phyloP scores from a whole-genome alignment of 2,329 filamentous ascomycete genomes.

The Fonsecaea pugnacius region DNA sequence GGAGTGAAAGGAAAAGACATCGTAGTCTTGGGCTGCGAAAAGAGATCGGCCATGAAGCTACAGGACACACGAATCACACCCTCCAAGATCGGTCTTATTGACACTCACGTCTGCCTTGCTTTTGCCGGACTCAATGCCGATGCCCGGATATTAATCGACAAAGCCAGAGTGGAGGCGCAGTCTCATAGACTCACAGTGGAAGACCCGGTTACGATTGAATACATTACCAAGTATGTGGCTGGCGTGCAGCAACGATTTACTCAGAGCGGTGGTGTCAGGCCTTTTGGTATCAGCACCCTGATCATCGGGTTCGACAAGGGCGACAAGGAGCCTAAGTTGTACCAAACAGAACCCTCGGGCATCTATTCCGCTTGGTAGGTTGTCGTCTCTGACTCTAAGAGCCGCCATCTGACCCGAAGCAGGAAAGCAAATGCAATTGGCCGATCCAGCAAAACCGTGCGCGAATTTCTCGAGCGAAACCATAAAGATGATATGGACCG shows the following conservation, averaged over 20 bases:
- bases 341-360: constrained; percentile 98
- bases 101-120: constrained; percentile 93
- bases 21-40: constrained; percentile 96
- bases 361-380: constrained; percentile 97
- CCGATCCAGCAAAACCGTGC: constrained; percentile 96
- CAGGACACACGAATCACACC: constrained; percentile 99
- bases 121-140: constrained; percentile 98
- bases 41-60: constrained; percentile 98
- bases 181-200: constrained; percentile 96
- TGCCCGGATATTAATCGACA: constrained; percentile 96
- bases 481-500: constrained; percentile 98
- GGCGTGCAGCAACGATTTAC: constrained; percentile 99
- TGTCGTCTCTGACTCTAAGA: constrained; percentile 15
- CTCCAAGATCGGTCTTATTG: constrained; percentile 95
- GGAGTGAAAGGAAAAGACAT: constrained; percentile 94
- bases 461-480: constrained; percentile 97
- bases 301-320: constrained; percentile 98
- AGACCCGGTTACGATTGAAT: constrained; percentile 96
- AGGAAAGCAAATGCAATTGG: constrained; percentile 99
- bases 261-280: constrained; percentile 94
- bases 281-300: constrained; percentile 98
- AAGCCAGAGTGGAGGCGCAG: constrained; percentile 94
- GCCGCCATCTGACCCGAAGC: constrained; percentile 34
- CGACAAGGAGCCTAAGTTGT: constrained; percentile 84
- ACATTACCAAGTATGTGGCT: constrained; percentile 98